Conservation (phyloP, 1,284 basidiomycete genomes). For the Kwoniella shivajii region DNA sequence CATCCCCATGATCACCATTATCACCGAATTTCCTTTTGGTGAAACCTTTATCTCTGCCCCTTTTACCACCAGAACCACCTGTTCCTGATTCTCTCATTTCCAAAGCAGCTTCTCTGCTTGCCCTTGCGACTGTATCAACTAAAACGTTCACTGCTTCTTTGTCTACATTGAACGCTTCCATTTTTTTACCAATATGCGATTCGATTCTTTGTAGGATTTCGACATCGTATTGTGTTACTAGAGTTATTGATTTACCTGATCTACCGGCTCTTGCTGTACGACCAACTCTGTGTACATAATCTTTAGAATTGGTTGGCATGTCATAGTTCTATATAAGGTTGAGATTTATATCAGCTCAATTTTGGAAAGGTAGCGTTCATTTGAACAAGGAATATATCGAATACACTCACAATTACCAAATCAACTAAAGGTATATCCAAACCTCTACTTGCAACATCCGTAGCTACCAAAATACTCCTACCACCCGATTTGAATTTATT, state of each 20-base stretch:
- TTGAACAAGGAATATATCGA: too few relatives aligned
- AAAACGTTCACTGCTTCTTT: slow-evolving; percentile 87
- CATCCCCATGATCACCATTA: slow-evolving; percentile 60
- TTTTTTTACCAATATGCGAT: slow-evolving; percentile 85
- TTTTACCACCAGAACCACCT: slow-evolving; percentile 59
- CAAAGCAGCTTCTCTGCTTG: slow-evolving; percentile 75
- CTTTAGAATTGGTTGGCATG: slow-evolving; percentile 96
- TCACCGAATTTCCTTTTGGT: slow-evolving; percentile 62
- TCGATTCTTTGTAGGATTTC: slow-evolving; percentile 95
- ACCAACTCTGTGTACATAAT: slow-evolving; percentile 98
- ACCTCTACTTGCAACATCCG: slow-evolving; percentile 95
- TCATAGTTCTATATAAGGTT: slow-evolving; percentile 72
- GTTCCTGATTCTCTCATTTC: slow-evolving; percentile 62
- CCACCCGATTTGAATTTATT: slow-evolving; percentile 96
- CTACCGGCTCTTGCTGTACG: slow-evolving; percentile 96
- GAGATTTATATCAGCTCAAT: background rate
- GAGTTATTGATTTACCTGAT: slow-evolving; percentile 90
- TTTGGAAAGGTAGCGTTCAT: too few relatives aligned
- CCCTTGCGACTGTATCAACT: slow-evolving; percentile 87
- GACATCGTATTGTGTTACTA: slow-evolving; percentile 98
- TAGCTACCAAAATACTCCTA: slow-evolving; percentile 84
- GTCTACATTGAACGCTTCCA: slow-evolving; percentile 87
- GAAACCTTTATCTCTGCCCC: slow-evolving; percentile 58
- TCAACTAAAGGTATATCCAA: slow-evolving; percentile 97
- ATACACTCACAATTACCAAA: slow-evolving; percentile 68